Percentiles rank a stretch among this genome's conserved stretches.
These are phyloP conservation scores for Entomortierella lignicola DNA, from an alignment of 192 early-diverging fungal genomes.

Conservation along the genomic window DNA sequence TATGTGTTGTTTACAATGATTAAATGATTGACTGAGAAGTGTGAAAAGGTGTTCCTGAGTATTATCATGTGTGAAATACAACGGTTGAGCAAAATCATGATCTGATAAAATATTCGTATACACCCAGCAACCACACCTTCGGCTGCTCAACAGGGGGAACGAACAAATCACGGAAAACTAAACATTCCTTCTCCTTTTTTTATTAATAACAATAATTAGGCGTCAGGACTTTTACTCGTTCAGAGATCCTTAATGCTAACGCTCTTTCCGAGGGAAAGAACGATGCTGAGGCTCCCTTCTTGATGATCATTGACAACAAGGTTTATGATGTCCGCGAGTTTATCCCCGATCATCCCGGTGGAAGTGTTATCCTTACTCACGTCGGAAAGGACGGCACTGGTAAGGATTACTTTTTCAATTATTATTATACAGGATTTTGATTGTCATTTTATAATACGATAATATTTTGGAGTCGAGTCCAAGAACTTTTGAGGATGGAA, in stretches of 20 bases:
- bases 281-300: constrained; percentile 57
- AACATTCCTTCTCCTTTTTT: background rate
- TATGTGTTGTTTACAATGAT: constrained; percentile 1
- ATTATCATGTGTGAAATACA: too few species aligned
- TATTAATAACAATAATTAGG: background rate
- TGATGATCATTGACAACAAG: constrained; percentile 81
- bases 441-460: too few species aligned
- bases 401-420: constrained; percentile 29
- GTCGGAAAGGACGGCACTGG: constrained; percentile 79
- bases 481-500: too few species aligned
- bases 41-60: too few species aligned
- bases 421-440: too few species aligned
- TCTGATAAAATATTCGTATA: too few species aligned
- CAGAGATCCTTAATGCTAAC: constrained; percentile 47
- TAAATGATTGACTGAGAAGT: background rate
- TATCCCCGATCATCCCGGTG: constrained; percentile 81
- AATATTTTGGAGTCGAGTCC: too few species aligned
- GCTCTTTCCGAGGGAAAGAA: constrained; percentile 38
- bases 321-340: constrained; percentile 87
- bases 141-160: too few species aligned
- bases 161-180: background rate
- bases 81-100: too few species aligned
- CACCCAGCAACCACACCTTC: too few species aligned
- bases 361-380: constrained; percentile 78
- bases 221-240: constrained; percentile 47